Evolutionary conservation across 352 stramenopile species (phyloP).

Genomic region (Pythium apleroticum): DNA sequence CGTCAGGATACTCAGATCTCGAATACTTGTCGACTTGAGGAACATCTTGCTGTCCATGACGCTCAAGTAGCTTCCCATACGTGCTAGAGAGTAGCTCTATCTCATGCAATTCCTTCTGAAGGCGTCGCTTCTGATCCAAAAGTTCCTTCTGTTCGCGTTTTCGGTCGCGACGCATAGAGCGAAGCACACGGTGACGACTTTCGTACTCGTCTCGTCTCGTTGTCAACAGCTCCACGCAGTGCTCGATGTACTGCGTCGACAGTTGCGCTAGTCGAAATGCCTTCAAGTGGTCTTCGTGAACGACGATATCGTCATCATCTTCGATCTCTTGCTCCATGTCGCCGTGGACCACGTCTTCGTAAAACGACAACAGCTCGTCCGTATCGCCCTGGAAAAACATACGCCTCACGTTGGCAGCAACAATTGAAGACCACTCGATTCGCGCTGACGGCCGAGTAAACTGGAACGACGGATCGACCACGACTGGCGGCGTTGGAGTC

Average conservation of each 20-base stretch:
- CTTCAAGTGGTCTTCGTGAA: slow-evolving; percentile 45
- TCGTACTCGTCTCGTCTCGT: slow-evolving; percentile 43
- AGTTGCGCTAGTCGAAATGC: slow-evolving; percentile 62
- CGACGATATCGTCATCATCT: slow-evolving; percentile 46
- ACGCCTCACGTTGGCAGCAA: slow-evolving; percentile 49
- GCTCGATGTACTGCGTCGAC: slow-evolving; percentile 67
- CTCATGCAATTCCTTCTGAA: slow-evolving; percentile 56
- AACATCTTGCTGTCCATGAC: slow-evolving; percentile 2
- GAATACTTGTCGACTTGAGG: background rate
- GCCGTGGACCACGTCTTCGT: slow-evolving; percentile 49
- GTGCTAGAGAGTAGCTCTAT: slow-evolving; percentile 52
- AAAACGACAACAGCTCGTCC: slow-evolving; percentile 52
- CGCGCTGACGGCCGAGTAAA: slow-evolving; percentile 47
- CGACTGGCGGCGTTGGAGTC: background rate
- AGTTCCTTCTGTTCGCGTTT: slow-evolving; percentile 16
- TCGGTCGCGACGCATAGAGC: slow-evolving; percentile 24
- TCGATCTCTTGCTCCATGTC: slow-evolving; percentile 54
- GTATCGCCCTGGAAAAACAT: slow-evolving; percentile 73
- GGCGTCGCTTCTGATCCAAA: slow-evolving; percentile 33
- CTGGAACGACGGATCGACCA: slow-evolving; percentile 55
- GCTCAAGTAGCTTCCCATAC: slow-evolving; percentile 49
- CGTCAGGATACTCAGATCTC: too few species aligned
- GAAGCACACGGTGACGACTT: slow-evolving; percentile 31
- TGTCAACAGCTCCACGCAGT: slow-evolving; percentile 50
- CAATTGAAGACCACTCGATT: slow-evolving; percentile 62